Base-by-base conservation (phyloP, 1,284 basidiomycete genomes). In the Ustanciosporium gigantosporum region DNA sequence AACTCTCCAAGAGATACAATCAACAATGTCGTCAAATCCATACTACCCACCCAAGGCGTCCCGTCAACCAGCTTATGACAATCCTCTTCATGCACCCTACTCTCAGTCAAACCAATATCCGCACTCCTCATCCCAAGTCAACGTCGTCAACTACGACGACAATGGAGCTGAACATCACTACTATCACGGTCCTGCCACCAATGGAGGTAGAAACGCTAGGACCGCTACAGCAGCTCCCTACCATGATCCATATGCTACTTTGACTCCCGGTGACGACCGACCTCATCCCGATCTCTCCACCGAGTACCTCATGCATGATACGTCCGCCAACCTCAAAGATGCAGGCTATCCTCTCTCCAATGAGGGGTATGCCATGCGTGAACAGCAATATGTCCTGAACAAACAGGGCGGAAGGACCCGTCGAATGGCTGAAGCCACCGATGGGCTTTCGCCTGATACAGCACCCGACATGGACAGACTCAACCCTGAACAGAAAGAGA, bases 401-500 rank as follows among this genome's bases (percentile, higher is more conserved):
- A 57, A 56, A 22, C 46, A 48, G 34, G 41, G 49, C 27, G 42
- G 45, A 4, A 41, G 41, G 13, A 45, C 45, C 21, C 51, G 27
- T 29, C n/a, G n/a, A n/a, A n/a, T 40, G 19, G 42, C 60, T 40
- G 32, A 50, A 25, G 44, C 55, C 11, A 45, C 66, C 40, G 48
- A 58, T 25, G 43, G 68, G 17, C 24, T 72, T 49, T 35, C 50
- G 41, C 45, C 67, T 40, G 53, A 65, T 23, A 17, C 52, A 43
- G 29, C 52, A 27, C 36, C 55, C 41, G 65, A 62, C 9, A 24
- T 50, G 43, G 60, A 56, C 1, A 44, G 55, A 7, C 35, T 75
- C 23, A 74, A 55, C 22, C 29, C 51, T 2, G 58, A 59, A 21
- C 73, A 75, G 46, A 40, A 41, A 13, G 41, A 65, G 44, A 72